A percentile compares a stretch with the other conserved stretches of the same genome.
Conservation (phyloP, 192 early-diverging fungal species). For the Funneliformis mosseae region DNA sequence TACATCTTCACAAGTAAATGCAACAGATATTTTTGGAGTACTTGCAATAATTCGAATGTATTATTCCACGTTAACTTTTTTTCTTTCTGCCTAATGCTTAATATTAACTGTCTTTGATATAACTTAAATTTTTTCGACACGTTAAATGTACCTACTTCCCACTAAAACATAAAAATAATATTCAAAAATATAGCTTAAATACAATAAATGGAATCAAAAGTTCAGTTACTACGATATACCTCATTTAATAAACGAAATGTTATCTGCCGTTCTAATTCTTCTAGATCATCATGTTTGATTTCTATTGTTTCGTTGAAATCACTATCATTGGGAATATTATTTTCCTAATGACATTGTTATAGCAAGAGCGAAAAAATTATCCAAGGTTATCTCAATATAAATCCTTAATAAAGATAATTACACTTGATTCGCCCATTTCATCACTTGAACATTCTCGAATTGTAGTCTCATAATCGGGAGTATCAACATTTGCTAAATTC, state of each 20-base stretch:
- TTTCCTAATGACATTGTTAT: too few species aligned
- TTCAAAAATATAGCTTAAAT: neutral
- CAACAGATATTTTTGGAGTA: conserved; percentile 17
- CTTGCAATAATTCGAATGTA: conserved; percentile 29
- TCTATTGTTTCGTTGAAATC: conserved; percentile 11
- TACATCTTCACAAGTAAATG: neutral
- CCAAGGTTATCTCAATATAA: neutral
- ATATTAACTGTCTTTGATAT: conserved; percentile 15
- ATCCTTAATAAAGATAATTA: conserved; percentile 17
- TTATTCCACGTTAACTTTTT: conserved; percentile 24
- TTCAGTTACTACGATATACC: neutral
- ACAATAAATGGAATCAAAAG: conserved; percentile 19
- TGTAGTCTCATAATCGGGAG: conserved; percentile 7
- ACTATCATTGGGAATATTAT: conserved; percentile 4
- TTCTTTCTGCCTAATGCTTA: conserved; percentile 2
- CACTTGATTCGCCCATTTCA: conserved; percentile 1
- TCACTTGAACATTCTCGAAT: conserved; percentile 19
- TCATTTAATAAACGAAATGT: neutral
- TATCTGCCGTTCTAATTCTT: conserved; percentile 25
- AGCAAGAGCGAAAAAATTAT: conserved; percentile 4
- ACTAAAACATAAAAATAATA: conserved; percentile 17
- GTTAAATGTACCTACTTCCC: neutral
- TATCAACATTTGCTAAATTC: conserved; percentile 4
- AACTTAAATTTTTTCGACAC: conserved; percentile 6
- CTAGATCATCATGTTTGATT: conserved; percentile 5